Percentiles rank a stretch among this genome's conserved stretches.
Conservation (phyloP, 2,329 filamentous ascomycete species). For the Neospermospora avenae region DNA sequence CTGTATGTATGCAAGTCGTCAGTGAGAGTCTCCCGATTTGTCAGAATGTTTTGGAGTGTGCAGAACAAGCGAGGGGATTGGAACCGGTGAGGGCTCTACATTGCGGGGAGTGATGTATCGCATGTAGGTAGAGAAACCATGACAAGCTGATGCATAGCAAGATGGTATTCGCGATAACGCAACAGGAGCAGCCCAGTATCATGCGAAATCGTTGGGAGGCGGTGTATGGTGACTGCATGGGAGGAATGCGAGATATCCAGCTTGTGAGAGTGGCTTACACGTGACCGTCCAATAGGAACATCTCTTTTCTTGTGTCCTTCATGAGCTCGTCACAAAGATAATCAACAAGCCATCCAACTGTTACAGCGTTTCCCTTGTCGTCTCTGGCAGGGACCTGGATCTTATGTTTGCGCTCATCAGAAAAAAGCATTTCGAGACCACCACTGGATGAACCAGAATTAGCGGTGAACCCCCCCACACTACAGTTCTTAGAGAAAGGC, state of each 20-base stretch:
- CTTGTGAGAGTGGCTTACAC: constrained; percentile 63
- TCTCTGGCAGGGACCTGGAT: constrained; percentile 65
- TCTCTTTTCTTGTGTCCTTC: constrained; percentile 79
- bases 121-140: constrained; percentile 4
- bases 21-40: constrained; percentile 12
- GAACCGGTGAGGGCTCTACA: constrained; percentile 6
- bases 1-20: constrained; percentile 46
- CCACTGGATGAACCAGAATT: constrained; percentile 57
- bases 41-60: constrained; percentile 1
- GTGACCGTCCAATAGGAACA: constrained; percentile 83
- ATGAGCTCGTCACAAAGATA: constrained; percentile 80
- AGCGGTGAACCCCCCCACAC: constrained; percentile 15
- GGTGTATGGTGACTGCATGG: constrained; percentile 11
- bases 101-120: constrained; percentile 14
- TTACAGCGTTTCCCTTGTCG: constrained; percentile 58
- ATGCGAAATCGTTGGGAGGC: constrained; percentile 16
- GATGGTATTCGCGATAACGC: not conserved
- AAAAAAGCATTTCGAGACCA: constrained; percentile 91
- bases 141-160: constrained; percentile 11
- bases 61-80: constrained; percentile 6
- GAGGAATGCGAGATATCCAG: not conserved
- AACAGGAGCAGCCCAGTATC: not conserved
- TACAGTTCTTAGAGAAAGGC: not conserved
- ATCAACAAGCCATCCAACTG: constrained; percentile 71
- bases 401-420: constrained; percentile 70